A percentile compares a stretch with the other conserved stretches of the same genome.
These are phyloP conservation scores for Ustilago sp. DNA, from an alignment of 1,284 basidiomycete species.

Conservation along the genomic window DNA sequence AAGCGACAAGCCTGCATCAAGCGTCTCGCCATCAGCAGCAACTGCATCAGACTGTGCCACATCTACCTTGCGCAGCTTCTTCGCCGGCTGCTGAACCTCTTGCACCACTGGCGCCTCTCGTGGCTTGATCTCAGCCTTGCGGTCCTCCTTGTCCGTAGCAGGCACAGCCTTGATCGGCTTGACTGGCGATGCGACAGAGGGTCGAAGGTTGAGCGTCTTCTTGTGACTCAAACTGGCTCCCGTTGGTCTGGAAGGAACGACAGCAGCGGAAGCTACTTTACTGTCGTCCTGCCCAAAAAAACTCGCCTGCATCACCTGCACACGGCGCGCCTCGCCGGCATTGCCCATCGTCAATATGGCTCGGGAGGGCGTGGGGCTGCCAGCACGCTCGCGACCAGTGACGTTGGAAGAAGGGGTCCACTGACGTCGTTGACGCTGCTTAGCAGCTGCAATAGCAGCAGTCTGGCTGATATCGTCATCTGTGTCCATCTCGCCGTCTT, in stretches of 20 bases:
- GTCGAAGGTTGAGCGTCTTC: constrained; percentile 31
- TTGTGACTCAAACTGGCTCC: constrained; percentile 43
- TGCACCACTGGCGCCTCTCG: constrained; percentile 16
- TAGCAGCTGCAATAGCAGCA: constrained; percentile 35
- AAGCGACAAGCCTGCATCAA: constrained; percentile 85
- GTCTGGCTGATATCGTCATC: constrained; percentile 49
- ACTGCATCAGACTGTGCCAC: constrained; percentile 73
- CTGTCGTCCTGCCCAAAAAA: constrained; percentile 68
- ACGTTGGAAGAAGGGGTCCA: constrained; percentile 40
- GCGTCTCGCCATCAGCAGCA: constrained; percentile 77
- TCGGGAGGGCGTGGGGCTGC: constrained; percentile 44
- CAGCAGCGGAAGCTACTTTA: constrained; percentile 55
- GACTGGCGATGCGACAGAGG: constrained; percentile 8
- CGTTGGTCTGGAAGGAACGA: constrained; percentile 46
- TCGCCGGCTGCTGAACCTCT: constrained; percentile 42
- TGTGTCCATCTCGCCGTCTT: constrained; percentile 45
- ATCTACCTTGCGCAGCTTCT: constrained; percentile 54
- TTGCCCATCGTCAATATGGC: constrained; percentile 50
- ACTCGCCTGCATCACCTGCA: constrained; percentile 69
- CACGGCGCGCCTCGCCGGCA: constrained; percentile 55
- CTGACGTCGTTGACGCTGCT: constrained; percentile 40
- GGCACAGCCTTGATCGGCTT: constrained; percentile 9
- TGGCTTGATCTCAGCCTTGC: constrained; percentile 16
- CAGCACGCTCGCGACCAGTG: constrained; percentile 35
- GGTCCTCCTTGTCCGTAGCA: constrained; percentile 7